These are phyloP conservation scores for Polyplosphaeria fusca DNA, from an alignment of 495 filamentous ascomycete genomes.

Conservation along the genomic window DNA sequence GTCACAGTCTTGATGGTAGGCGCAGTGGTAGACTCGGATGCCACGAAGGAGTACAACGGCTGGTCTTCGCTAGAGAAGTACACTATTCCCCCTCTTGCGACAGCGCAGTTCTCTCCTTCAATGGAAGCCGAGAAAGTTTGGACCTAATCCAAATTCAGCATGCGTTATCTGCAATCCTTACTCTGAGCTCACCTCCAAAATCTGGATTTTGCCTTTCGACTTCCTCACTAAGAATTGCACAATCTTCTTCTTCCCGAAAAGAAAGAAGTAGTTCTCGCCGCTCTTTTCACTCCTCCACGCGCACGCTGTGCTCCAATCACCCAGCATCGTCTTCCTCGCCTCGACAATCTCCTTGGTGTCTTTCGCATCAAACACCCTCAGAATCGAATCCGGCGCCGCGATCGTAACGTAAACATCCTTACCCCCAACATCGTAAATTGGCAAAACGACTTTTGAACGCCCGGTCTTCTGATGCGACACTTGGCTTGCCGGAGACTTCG, in stretches of 20 bases:
- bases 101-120: conserved; percentile 1
- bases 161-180: background rate
- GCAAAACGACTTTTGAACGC: background rate
- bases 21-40: background rate
- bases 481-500: background rate
- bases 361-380: background rate
- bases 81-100: background rate
- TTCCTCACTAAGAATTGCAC: conserved; percentile 1
- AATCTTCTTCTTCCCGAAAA: conserved; percentile 6
- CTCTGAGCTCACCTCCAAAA: background rate
- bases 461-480: background rate
- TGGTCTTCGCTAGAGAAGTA: conserved; percentile 8
- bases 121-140: conserved; percentile 4
- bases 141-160: too few species aligned
- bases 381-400: background rate
- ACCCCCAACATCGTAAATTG: background rate
- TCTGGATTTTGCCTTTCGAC: background rate
- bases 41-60: conserved; percentile 2
- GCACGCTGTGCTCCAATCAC: conserved; percentile 2
- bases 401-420: background rate
- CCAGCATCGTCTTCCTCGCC: background rate
- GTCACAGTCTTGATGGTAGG: background rate
- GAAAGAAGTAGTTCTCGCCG: background rate
- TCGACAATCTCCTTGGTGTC: background rate
- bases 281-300: background rate